Evolutionary conservation across 2,329 filamentous ascomycete genomes (phyloP), one percentile per base, ranked within the genome.

Genomic region (Pestalotiopsis sp.): DNA sequence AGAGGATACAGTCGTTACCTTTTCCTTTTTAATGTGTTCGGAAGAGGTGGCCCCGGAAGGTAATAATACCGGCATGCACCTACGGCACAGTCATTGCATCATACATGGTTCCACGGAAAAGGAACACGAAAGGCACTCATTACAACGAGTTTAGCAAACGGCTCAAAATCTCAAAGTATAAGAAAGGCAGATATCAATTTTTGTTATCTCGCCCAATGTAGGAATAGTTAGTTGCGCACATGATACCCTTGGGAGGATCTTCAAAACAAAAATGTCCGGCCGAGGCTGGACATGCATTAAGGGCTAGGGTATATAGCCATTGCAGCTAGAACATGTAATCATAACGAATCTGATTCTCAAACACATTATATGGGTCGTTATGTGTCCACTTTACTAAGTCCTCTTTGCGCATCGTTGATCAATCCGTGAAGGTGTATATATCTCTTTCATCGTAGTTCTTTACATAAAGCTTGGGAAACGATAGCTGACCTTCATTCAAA

Each of bases 261-360:
- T 38, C 68, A 41, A 64, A 67, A 64, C 38, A 67, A 59, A 65
- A 52, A 66, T 68, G 59, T 65, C 41, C 23, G 17, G 23, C 11
- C n/a, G 59, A 62, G 31, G 36, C 45, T 65, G 38, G 62, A 67
- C 36, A 68, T 68, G 65, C 66, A 65, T 58, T 45, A 56, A 56
- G 23, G 69, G 40, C 64, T 60, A 69, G 25, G 36, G 36, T 38
- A 62, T 61, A 60, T 23, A 70, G 70, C 68, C 68, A 67, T 71
- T 75, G 71, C 73, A 77, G 75, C 69, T 66, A 62, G 31, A 62
- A 72, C 64, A 75, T 76, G 70, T 75, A 76, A 75, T 77, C 20
- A 65, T 40, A 41, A 63, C 27, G 14, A 41, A 41, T 63, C 23
- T 27, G 31, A 27, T 60, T 60, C 57, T 60, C 20, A 27, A 27